phyloP scores from a whole-genome alignment of 1,139 yeast species.

The Zygoascus sp. region DNA sequence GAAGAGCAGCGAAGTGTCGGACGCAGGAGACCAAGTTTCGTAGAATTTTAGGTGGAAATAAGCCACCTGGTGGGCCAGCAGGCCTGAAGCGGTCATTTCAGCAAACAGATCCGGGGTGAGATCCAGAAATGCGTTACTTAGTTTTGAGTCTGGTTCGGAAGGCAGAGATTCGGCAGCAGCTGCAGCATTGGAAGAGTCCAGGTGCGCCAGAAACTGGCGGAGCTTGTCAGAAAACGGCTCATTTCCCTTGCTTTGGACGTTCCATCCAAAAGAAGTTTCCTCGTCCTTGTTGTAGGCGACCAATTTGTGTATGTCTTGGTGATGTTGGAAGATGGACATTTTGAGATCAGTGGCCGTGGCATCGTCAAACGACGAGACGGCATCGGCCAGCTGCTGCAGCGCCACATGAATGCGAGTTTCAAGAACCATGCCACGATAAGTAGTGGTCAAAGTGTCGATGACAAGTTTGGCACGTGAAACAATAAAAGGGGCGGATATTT shows the following conservation, averaged over 20 bases:
- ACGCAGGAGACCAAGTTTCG: conserved; percentile 67
- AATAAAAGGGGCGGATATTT: conserved; percentile 21
- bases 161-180: no score
- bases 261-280: conserved; percentile 26
- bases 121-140: conserved; percentile 19
- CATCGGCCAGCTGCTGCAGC: conserved; percentile 42
- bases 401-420: conserved; percentile 46
- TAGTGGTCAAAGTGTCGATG: conserved; percentile 43
- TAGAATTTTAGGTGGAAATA: conserved; percentile 37
- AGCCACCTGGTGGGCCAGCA: conserved; percentile 37
- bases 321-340: conserved; percentile 40
- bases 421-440: conserved; percentile 52
- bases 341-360: conserved; percentile 44
- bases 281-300: conserved; percentile 24
- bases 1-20: conserved; percentile 54
- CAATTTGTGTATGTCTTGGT: conserved; percentile 40
- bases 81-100: conserved; percentile 27
- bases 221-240: conserved; percentile 27
- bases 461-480: conserved; percentile 33
- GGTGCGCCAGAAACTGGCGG: conserved; percentile 20
- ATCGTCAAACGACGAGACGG: conserved; percentile 46
- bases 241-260: conserved; percentile 24
- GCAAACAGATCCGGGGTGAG: conserved; percentile 35
- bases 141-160: conserved; percentile 13
- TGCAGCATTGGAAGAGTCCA: background rate